phyloP scores from a whole-genome alignment of 768 basidiomycete genomes.

The Suillus spraguei region DNA sequence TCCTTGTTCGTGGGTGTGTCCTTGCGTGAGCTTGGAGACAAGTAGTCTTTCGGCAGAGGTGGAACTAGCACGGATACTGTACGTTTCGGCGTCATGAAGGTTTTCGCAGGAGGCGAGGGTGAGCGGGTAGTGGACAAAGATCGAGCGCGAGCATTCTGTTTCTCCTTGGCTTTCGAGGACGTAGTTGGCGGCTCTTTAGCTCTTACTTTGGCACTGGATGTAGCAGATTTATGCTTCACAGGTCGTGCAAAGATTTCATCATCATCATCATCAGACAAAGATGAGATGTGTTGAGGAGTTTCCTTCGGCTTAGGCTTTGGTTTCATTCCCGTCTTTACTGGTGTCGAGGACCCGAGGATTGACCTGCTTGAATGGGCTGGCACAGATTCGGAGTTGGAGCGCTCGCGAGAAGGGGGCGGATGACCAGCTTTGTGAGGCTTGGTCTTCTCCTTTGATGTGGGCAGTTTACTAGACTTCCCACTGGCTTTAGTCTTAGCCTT shows the following conservation, averaged over 20 bases:
- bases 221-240: not conserved
- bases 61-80: constrained; percentile 33
- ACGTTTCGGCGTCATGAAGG: constrained; percentile 19
- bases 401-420: not conserved
- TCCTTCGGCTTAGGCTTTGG: constrained; percentile 21
- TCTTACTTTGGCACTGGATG: not conserved
- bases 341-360: constrained; percentile 15
- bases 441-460: not conserved
- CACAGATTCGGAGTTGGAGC: not conserved
- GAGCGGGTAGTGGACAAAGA: constrained; percentile 15
- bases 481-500: not conserved
- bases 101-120: constrained; percentile 13
- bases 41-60: constrained; percentile 27
- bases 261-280: constrained; percentile 6
- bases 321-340: constrained; percentile 32
- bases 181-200: not conserved
- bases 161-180: constrained; percentile 10
- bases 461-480: not conserved
- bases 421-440: not conserved
- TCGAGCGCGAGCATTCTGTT: constrained; percentile 4
- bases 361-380: not conserved
- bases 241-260: constrained; percentile 4
- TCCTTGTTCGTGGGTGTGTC: constrained; percentile 9
- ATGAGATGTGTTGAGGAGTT: constrained; percentile 5
- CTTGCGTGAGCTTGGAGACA: constrained; percentile 19